phyloP scores from a whole-genome alignment of 441 rosid genomes.

The Erodium trifolium region DNA sequence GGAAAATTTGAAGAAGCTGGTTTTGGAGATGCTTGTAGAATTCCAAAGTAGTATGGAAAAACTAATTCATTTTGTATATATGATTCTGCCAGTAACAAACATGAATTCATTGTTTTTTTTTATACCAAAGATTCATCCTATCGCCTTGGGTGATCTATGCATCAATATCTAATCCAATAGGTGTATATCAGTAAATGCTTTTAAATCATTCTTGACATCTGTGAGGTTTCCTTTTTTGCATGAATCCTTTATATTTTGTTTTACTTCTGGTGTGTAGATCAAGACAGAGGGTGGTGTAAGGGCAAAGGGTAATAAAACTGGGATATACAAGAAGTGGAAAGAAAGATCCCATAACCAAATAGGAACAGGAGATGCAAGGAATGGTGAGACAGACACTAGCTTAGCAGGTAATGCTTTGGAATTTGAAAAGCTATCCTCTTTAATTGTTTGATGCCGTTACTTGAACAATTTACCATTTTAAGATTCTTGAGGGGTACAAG shows the following conservation, averaged over 20 bases:
- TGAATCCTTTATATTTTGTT: constrained; percentile 6
- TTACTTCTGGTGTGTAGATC: constrained; percentile 10
- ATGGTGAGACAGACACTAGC: too few species aligned
- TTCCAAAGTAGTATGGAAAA: neutral
- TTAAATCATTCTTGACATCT: neutral
- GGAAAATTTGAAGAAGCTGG: neutral
- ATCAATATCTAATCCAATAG: neutral
- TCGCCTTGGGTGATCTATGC: neutral
- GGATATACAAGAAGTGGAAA: constrained; percentile 40
- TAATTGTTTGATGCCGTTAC: too few species aligned
- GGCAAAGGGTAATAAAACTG: constrained; percentile 58
- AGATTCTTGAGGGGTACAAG: constrained; percentile 53
- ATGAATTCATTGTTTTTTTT: neutral
- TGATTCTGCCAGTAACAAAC: neutral
- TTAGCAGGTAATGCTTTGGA: too few species aligned
- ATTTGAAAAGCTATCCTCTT: too few species aligned
- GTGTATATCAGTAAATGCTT: neutral
- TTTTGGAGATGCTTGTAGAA: neutral
- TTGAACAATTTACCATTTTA: too few species aligned
- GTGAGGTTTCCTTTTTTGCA: neutral
- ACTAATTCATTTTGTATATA: neutral
- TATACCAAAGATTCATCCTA: neutral
- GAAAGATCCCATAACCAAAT: too few species aligned
- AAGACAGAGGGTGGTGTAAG: constrained; percentile 66
- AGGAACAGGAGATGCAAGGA: too few species aligned